Conservation (phyloP, 345 rosid species). For the Citrus hindsii region DNA sequence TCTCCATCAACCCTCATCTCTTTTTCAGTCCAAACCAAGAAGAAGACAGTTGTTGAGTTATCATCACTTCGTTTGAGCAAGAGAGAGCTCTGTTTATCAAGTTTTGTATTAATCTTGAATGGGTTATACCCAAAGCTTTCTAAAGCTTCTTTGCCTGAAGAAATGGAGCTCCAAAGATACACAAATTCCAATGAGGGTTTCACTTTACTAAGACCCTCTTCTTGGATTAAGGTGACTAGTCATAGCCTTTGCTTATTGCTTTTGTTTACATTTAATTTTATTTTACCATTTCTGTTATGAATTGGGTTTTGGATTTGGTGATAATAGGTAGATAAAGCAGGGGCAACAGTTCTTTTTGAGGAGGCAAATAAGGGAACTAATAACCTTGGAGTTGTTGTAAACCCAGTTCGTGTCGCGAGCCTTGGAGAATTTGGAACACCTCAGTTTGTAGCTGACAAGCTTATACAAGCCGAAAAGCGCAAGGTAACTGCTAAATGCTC, state of each 20-base stretch:
- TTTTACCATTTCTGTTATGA: not conserved
- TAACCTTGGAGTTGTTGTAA: conserved; percentile 83
- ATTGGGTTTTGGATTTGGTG: not conserved
- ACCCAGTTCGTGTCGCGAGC: conserved; percentile 69
- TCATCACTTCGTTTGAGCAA: conserved; percentile 28
- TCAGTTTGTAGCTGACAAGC: conserved; percentile 78
- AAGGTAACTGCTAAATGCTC: conserved; percentile 35
- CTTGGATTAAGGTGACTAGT: conserved; percentile 59
- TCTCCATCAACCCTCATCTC: conserved; percentile 2
- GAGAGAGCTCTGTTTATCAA: conserved; percentile 53
- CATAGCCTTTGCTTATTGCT: not conserved
- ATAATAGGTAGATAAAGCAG: conserved; percentile 80
- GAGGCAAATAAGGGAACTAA: conserved; percentile 62
- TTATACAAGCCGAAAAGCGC: conserved; percentile 82
- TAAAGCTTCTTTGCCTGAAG: conserved; percentile 26
- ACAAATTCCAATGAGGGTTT: conserved; percentile 63
- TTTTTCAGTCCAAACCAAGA: no score
- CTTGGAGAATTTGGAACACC: conserved; percentile 80
- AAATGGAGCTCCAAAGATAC: conserved; percentile 54
- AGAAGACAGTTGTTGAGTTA: no score
- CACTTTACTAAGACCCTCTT: conserved; percentile 76
- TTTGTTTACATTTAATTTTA: not conserved
- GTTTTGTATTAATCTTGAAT: conserved; percentile 42
- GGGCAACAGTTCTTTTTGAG: conserved; percentile 82
- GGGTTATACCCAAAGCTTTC: conserved; percentile 32